Percentiles rank a stretch among this genome's conserved stretches.
Conservation (phyloP, 495 filamentous ascomycete species). For the Cryomyces antarcticus region DNA sequence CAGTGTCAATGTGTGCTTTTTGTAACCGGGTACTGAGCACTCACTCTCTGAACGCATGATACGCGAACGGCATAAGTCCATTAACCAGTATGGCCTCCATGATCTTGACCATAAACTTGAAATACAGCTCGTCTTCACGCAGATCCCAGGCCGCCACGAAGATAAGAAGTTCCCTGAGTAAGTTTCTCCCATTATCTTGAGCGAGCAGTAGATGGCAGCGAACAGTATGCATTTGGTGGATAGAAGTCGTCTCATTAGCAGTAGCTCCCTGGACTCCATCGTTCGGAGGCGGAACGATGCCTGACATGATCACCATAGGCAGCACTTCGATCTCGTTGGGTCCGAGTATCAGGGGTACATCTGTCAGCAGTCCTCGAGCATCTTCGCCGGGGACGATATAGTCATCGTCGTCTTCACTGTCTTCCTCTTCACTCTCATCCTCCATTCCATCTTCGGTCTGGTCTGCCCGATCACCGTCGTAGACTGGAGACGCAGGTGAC, state of each 20-base stretch:
- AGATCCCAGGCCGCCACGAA: constrained; percentile 96
- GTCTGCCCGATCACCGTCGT: constrained; percentile 16
- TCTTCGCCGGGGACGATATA: constrained; percentile 59
- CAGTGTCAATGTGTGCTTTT: background rate
- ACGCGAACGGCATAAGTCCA: constrained; percentile 72
- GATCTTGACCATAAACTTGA: constrained; percentile 87
- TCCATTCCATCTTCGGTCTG: constrained; percentile 29
- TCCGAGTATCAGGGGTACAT: constrained; percentile 82
- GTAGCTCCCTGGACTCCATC: constrained; percentile 22
- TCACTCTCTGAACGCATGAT: constrained; percentile 63
- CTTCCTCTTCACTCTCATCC: constrained; percentile 43
- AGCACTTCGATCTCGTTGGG: constrained; percentile 85
- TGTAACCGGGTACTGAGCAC: constrained; percentile 1
- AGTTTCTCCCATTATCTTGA: constrained; percentile 65
- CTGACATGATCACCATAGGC: constrained; percentile 84
- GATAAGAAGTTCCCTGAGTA: constrained; percentile 75
- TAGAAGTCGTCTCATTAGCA: constrained; percentile 27
- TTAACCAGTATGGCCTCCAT: constrained; percentile 80
- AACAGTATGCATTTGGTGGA: constrained; percentile 64
- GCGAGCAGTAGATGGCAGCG: constrained; percentile 75
- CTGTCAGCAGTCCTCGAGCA: constrained; percentile 59
- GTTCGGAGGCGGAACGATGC: constrained; percentile 37
- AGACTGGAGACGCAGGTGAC: constrained; percentile 7
- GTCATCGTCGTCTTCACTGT: constrained; percentile 60
- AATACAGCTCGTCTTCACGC: constrained; percentile 74